Conservation (phyloP, 495 filamentous ascomycete genomes). For the Cercophora samala region DNA sequence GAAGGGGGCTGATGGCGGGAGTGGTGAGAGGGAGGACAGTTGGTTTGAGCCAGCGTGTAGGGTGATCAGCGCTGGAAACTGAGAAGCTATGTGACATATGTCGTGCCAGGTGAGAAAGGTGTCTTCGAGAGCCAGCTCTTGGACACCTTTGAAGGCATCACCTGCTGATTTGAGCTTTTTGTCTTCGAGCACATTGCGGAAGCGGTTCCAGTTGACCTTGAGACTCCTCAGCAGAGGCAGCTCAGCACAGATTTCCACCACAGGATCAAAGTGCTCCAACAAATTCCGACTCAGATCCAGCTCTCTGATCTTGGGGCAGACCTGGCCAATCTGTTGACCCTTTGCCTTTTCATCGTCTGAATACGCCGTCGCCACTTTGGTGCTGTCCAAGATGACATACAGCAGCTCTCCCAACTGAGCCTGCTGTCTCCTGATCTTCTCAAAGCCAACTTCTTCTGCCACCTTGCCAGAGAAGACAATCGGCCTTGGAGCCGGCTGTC, state of each 20-base stretch:
- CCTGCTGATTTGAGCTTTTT: slow-evolving; percentile 32
- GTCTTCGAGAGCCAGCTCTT: slow-evolving; percentile 69
- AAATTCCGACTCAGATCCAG: slow-evolving; percentile 86
- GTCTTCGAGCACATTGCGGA: slow-evolving; percentile 47
- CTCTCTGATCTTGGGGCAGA: slow-evolving; percentile 66
- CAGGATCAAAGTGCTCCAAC: slow-evolving; percentile 60
- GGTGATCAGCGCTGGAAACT: slow-evolving; percentile 59
- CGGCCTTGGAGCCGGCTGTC: slow-evolving; percentile 25
- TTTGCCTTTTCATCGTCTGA: slow-evolving; percentile 33
- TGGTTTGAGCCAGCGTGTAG: slow-evolving; percentile 53
- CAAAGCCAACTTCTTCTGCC: slow-evolving; percentile 93
- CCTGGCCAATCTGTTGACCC: slow-evolving; percentile 40
- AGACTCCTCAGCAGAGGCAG: slow-evolving; percentile 61
- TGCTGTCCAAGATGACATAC: slow-evolving; percentile 76
- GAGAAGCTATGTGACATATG: slow-evolving; percentile 46
- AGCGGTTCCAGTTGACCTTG: slow-evolving; percentile 75
- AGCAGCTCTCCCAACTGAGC: slow-evolving; percentile 72
- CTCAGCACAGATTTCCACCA: slow-evolving; percentile 65
- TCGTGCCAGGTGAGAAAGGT: slow-evolving; percentile 71
- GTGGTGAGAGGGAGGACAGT: slow-evolving; percentile 39
- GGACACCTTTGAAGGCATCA: slow-evolving; percentile 53
- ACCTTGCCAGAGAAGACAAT: slow-evolving; percentile 79
- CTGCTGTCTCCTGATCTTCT: slow-evolving; percentile 79
- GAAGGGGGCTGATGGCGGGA: slow-evolving; percentile 47
- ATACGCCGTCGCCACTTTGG: slow-evolving; percentile 53